Evolutionary conservation across 768 basidiomycete species (phyloP).

Genomic region (Lactarius tabidus): DNA sequence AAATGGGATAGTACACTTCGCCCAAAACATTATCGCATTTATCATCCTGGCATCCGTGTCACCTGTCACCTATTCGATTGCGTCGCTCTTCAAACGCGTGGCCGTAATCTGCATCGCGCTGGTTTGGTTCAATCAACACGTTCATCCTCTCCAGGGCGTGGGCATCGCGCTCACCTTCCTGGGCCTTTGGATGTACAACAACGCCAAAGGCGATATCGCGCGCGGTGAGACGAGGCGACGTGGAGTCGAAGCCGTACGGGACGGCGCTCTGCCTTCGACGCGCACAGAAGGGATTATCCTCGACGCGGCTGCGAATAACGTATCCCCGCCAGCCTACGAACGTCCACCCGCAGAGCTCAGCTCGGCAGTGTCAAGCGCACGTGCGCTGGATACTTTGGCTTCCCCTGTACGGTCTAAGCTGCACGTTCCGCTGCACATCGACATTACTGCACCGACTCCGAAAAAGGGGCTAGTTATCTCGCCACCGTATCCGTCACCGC

Average conservation of each 20-base stretch:
- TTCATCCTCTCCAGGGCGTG: slow-evolving; percentile 78
- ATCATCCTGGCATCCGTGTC: slow-evolving; percentile 93
- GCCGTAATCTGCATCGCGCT: slow-evolving; percentile 98
- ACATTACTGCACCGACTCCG: slow-evolving; percentile 28
- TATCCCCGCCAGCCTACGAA: slow-evolving; percentile 21
- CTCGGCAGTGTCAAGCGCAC: slow-evolving; percentile 11
- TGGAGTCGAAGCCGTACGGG: slow-evolving; percentile 66
- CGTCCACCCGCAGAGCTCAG: background rate
- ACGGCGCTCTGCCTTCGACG: slow-evolving; percentile 65
- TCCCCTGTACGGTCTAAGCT: slow-evolving; percentile 19
- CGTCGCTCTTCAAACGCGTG: slow-evolving; percentile 95
- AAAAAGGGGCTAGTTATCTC: slow-evolving; percentile 20
- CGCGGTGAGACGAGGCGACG: slow-evolving; percentile 87
- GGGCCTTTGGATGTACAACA: slow-evolving; percentile 95
- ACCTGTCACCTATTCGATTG: slow-evolving; percentile 98
- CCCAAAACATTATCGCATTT: slow-evolving; percentile 97
- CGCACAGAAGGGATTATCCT: slow-evolving; percentile 51
- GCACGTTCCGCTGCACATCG: slow-evolving; percentile 28
- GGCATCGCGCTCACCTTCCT: slow-evolving; percentile 90
- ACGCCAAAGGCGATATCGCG: slow-evolving; percentile 88
- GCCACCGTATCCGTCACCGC: slow-evolving; percentile 39
- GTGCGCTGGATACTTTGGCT: slow-evolving; percentile 2
- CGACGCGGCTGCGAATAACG: slow-evolving; percentile 40
- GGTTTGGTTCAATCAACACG: slow-evolving; percentile 88
- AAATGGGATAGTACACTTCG: slow-evolving; percentile 95